These are phyloP conservation scores for Voacanga thouarsii DNA, from an alignment of 257 asterid species.

Conservation along the genomic window DNA sequence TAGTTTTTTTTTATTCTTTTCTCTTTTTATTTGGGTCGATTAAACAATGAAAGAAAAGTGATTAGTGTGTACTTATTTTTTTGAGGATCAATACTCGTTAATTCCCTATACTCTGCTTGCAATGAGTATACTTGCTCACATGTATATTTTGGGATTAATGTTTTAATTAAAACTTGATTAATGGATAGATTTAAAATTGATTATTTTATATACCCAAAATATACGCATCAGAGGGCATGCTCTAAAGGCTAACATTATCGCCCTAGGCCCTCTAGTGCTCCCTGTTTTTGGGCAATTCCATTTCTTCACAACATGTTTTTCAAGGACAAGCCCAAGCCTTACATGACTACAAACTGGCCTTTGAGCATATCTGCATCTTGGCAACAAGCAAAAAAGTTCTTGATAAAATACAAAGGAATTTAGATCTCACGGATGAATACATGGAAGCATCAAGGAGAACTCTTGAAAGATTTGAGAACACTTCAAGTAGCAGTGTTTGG, in stretches of 20 bases:
- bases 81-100: no score
- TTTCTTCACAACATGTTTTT: conserved; percentile 50
- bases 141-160: no score
- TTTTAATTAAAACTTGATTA: no score
- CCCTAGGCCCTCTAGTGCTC: conserved; percentile 59
- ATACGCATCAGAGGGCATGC: conserved; percentile 61
- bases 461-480: conserved; percentile 57
- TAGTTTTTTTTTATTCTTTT: no score
- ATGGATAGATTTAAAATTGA: no score
- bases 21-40: no score
- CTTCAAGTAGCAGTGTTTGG: conserved; percentile 83
- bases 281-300: conserved; percentile 66
- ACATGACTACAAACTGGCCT: conserved; percentile 61
- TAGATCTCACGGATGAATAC: conserved; percentile 56
- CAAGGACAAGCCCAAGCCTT: conserved; percentile 38
- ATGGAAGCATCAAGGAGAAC: conserved; percentile 81
- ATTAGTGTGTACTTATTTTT: no score
- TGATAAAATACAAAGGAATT: conserved; percentile 57
- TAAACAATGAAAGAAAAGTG: no score
- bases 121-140: no score
- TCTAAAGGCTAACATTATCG: conserved; percentile 66
- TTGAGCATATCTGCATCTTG: conserved; percentile 59
- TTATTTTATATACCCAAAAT: no score
- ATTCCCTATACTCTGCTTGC: no score
- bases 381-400: conserved; percentile 58